Conservation (phyloP, 441 rosid genomes). For the Populus trichocarpa region DNA sequence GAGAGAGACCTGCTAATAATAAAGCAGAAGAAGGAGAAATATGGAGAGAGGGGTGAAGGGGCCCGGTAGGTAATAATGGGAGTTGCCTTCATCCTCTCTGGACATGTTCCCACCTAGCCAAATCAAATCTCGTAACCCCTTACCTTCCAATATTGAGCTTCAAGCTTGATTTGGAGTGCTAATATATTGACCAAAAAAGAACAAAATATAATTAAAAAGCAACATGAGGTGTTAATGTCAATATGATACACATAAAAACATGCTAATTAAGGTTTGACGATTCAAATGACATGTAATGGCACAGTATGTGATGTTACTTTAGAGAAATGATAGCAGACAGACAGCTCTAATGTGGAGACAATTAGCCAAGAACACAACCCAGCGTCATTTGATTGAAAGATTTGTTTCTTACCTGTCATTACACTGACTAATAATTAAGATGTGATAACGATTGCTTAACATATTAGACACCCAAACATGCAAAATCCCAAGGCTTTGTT, state of each 20-base stretch:
- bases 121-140: constrained; percentile 13
- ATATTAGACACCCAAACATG: not conserved
- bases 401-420: not conserved
- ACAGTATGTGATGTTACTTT: no score
- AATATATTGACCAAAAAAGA: not conserved
- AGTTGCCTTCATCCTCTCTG: constrained; percentile 55
- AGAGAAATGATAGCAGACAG: not conserved
- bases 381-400: constrained; percentile 1
- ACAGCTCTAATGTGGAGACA: not conserved
- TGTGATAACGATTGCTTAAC: not conserved
- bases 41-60: constrained; percentile 16
- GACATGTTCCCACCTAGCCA: constrained; percentile 42
- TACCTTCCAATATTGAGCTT: constrained; percentile 12
- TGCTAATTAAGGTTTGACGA: not conserved
- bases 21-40: constrained; percentile 15
- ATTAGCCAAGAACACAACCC: not conserved
- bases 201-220: not conserved
- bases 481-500: not conserved
- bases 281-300: not conserved
- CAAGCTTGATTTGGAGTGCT: constrained; percentile 5
- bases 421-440: not conserved
- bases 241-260: not conserved
- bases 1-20: not conserved
- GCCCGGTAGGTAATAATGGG: constrained; percentile 35
- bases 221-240: no score